Evolutionary conservation across 2,329 filamentous ascomycete species (phyloP), one percentile per base, ranked within the genome.

Genomic region (Fusarium sp.): DNA sequence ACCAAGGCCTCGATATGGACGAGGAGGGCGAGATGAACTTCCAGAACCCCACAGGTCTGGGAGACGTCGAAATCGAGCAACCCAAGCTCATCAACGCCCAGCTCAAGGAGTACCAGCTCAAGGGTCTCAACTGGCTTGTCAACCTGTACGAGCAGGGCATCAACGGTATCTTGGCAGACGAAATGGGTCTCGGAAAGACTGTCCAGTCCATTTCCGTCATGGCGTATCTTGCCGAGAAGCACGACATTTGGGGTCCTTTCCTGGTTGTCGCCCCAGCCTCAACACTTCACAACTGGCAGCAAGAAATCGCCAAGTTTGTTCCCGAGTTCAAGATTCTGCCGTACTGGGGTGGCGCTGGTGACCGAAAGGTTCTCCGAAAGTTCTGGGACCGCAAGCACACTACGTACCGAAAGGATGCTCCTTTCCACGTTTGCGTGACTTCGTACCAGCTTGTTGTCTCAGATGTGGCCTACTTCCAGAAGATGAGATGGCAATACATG

Each of bases 401-500:
- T 77, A 98, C 95, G 5, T 99, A 99, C 85, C 95, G 91, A 79
- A 94, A 94, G 80, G 95, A 98, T 68, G 95, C 95, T 0, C 92
- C 95, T 16, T 98, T 99, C 86, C 97, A 99, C 81, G 95, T 99
- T 62, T 91, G 98, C 61, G 92, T 99, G 57, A 99, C 97, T 0
- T 98, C 96, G 0, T 99, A 99, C 82, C 97, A 99, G 83, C 88
- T 99, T 41, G 97, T 99, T 30, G 97, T 99, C 23, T 94, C 95
- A 30, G 97, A 99, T 82, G 94, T 97, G 2, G 92, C 95, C 70
- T 99, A 99, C 83, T 98, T 99, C 86, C 96, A 98, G 84, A 98
- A 98, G 87, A 97, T 99, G 89, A 94, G 94, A 78, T 99, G 97
- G 97, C 97, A 98, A 85, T 98, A 99, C 87, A 99, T 99, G 97